Conservation (phyloP, 805 yeast genomes). For the Cyberlindnera maclurae region DNA sequence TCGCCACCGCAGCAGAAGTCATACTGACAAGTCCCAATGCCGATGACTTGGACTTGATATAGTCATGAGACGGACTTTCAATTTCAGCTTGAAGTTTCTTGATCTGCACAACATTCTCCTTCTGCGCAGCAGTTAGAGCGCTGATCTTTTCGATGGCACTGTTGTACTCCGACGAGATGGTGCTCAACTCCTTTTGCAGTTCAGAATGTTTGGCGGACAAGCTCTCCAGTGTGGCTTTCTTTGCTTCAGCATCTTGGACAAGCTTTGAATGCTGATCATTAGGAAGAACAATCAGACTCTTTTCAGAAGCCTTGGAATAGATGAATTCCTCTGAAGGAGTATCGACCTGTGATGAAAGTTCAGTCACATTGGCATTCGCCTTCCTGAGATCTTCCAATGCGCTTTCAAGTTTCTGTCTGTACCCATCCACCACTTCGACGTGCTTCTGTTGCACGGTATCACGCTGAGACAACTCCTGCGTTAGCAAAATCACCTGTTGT, state of each 20-base stretch:
- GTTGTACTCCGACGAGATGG: no score
- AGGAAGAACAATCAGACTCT: slow-evolving; percentile 11
- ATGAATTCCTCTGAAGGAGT: slow-evolving; percentile 28
- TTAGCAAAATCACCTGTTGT: slow-evolving; percentile 2
- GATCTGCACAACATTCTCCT: not conserved
- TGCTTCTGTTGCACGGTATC: slow-evolving; percentile 17
- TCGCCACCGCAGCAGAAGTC: slow-evolving; percentile 8
- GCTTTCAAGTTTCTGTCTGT: slow-evolving; percentile 15
- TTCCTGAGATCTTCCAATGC: slow-evolving; percentile 4
- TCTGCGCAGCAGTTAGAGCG: not conserved
- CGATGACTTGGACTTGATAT: slow-evolving; percentile 23
- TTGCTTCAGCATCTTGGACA: slow-evolving; percentile 1
- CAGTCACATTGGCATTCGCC: slow-evolving; percentile 1
- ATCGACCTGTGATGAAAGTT: slow-evolving; percentile 8
- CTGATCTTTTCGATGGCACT: not conserved
- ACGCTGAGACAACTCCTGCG: slow-evolving; percentile 9
- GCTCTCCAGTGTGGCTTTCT: not conserved
- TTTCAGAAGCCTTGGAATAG: slow-evolving; percentile 22
- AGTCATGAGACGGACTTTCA: slow-evolving; percentile 27
- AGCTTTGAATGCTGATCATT: slow-evolving; percentile 7
- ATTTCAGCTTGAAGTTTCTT: slow-evolving; percentile 8
- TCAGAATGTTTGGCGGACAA: not conserved
- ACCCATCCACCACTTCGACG: slow-evolving; percentile 18
- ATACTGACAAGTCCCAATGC: slow-evolving; percentile 17
- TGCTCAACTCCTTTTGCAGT: not conserved